A percentile compares a stretch with the other conserved stretches of the same genome.
Conservation (phyloP, 768 basidiomycete genomes). For the Filobasidium floriforme region DNA sequence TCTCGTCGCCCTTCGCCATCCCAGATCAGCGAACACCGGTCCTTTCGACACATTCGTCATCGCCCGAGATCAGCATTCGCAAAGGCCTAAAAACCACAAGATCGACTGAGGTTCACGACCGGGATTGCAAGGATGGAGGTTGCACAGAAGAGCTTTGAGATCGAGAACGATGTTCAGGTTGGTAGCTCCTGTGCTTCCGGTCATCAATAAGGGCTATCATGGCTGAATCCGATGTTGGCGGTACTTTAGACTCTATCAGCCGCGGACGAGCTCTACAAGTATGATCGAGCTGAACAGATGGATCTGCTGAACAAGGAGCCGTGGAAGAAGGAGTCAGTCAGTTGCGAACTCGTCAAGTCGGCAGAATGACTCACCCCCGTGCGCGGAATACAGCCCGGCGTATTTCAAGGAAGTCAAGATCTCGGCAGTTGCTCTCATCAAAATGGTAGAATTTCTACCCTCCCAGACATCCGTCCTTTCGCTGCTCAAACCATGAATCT, state of each 20-base stretch:
- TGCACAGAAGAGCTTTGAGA: conserved; percentile 45
- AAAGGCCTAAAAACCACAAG: neutral
- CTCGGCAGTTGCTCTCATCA: conserved; percentile 51
- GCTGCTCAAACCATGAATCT: neutral
- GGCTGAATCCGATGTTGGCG: neutral
- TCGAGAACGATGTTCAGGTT: conserved; percentile 45
- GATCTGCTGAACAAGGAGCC: conserved; percentile 59
- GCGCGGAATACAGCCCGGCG: conserved; percentile 42
- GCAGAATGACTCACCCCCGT: neutral
- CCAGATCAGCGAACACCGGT: no score
- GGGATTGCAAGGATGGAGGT: conserved; percentile 10
- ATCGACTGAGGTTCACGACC: neutral
- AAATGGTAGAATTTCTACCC: conserved; percentile 47
- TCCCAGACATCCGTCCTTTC: neutral
- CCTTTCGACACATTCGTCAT: no score
- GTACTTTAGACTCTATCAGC: conserved; percentile 32
- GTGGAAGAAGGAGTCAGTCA: conserved; percentile 73
- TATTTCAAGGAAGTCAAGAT: conserved; percentile 51
- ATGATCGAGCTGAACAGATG: conserved; percentile 44
- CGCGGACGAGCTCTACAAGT: conserved; percentile 41
- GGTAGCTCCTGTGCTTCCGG: neutral
- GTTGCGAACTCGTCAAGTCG: neutral
- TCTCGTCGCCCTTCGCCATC: no score
- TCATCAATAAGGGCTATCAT: no score
- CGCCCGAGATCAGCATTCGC: no score